Conservation (phyloP, 345 rosid genomes). For the Pistacia vera region DNA sequence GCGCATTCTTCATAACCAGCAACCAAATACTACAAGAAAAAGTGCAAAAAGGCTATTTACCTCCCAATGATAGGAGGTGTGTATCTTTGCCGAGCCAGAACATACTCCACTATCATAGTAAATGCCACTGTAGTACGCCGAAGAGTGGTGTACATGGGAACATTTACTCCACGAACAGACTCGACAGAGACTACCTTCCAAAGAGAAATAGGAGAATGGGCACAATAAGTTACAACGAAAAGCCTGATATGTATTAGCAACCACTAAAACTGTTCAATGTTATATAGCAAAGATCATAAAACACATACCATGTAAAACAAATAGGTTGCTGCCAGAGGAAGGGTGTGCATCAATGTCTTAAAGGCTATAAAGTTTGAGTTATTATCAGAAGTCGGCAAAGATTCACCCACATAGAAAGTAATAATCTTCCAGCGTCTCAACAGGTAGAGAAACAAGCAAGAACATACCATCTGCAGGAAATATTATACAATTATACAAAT, state of each 20-base stretch:
- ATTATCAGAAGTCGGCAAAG: conserved; percentile 50
- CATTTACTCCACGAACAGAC: conserved; percentile 96
- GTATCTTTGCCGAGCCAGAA: conserved; percentile 81
- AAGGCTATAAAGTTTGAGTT: conserved; percentile 54
- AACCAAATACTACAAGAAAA: not conserved
- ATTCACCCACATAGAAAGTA: conserved; percentile 62
- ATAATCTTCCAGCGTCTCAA: conserved; percentile 71
- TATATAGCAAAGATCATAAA: conserved; percentile 5
- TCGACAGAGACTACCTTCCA: conserved; percentile 91
- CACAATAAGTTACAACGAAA: conserved; percentile 15
- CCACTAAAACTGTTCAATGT: not conserved
- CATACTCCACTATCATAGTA: conserved; percentile 87
- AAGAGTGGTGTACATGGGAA: conserved; percentile 98
- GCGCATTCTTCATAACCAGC: not conserved
- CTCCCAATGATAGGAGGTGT: conserved; percentile 78
- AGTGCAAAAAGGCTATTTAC: conserved; percentile 35
- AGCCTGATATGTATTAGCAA: not conserved
- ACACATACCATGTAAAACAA: conserved; percentile 87
- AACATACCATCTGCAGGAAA: conserved; percentile 68
- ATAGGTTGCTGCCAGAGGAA: conserved; percentile 79
- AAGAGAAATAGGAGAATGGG: conserved; percentile 29
- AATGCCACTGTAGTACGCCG: conserved; percentile 94
- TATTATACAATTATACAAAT: not conserved
- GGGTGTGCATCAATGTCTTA: conserved; percentile 69
- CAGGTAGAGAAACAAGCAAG: conserved; percentile 69